Conservation (phyloP, 805 yeast species). For the Ascoidea rubescens region DNA sequence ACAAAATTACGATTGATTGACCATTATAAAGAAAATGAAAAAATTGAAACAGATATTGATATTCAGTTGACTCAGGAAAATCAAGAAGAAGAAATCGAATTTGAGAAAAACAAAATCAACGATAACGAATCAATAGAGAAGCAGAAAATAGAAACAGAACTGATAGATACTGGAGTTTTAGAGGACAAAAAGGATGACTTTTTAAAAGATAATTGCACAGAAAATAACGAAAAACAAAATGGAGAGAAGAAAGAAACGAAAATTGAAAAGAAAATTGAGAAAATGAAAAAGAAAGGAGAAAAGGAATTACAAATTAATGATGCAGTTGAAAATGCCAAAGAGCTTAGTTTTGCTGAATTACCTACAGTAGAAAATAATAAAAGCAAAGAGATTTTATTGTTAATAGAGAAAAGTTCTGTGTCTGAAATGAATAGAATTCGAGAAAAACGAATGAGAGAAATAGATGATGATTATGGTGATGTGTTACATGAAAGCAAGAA, state of each 20-base stretch:
- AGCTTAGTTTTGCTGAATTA: too few species aligned
- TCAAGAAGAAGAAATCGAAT: slow-evolving; percentile 5
- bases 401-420: background rate
- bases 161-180: slow-evolving; percentile 3
- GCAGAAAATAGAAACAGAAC: slow-evolving; percentile 1
- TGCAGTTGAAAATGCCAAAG: background rate
- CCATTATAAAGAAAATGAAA: background rate
- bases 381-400: too few species aligned
- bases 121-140: background rate
- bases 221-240: background rate
- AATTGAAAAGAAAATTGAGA: background rate
- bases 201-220: background rate
- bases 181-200: background rate
- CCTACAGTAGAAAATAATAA: too few species aligned
- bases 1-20: background rate
- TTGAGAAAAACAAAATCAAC: background rate
- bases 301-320: too few species aligned
- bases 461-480: background rate
- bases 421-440: background rate
- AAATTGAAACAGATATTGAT: background rate
- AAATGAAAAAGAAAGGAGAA: too few species aligned
- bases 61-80: background rate
- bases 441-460: background rate
- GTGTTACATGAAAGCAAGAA: background rate
- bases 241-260: background rate